Conservation (phyloP, 176 grass and related monocot species). For the Cenchrus americanus region DNA sequence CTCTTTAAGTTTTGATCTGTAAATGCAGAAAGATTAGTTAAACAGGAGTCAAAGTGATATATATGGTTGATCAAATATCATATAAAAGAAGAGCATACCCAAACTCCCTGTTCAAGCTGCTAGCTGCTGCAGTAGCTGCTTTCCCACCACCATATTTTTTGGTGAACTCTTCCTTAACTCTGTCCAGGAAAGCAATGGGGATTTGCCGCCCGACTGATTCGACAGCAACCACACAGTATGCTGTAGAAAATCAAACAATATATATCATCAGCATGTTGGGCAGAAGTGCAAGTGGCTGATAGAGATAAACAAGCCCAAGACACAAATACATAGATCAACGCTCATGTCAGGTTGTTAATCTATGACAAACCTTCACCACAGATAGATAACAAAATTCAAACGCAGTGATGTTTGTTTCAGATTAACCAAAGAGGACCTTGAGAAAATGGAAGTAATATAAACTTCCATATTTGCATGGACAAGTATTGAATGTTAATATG, state of each 20-base stretch:
- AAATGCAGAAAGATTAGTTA: constrained; percentile 29
- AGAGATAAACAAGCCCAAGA: neutral
- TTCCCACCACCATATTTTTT: constrained; percentile 92
- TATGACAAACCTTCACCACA: neutral
- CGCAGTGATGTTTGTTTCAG: neutral
- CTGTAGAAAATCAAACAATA: constrained; percentile 47
- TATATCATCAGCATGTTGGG: constrained; percentile 7
- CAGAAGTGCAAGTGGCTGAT: neutral
- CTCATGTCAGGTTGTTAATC: neutral
- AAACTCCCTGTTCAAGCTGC: constrained; percentile 79
- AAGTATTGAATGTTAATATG: neutral
- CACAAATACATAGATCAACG: neutral
- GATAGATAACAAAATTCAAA: neutral
- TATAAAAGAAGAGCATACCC: constrained; percentile 48
- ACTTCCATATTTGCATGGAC: neutral
- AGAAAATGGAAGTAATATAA: neutral
- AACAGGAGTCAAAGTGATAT: neutral
- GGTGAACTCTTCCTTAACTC: constrained; percentile 88
- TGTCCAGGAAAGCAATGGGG: constrained; percentile 87
- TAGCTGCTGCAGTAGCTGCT: constrained; percentile 80
- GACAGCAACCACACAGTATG: constrained; percentile 91
- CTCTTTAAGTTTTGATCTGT: constrained; percentile 90
- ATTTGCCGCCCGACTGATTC: constrained; percentile 91
- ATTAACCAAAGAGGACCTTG: neutral
- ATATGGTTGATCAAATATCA: neutral